These are phyloP conservation scores for Cornus suecica DNA, from an alignment of 148 eudicot species.

Conservation along the genomic window DNA sequence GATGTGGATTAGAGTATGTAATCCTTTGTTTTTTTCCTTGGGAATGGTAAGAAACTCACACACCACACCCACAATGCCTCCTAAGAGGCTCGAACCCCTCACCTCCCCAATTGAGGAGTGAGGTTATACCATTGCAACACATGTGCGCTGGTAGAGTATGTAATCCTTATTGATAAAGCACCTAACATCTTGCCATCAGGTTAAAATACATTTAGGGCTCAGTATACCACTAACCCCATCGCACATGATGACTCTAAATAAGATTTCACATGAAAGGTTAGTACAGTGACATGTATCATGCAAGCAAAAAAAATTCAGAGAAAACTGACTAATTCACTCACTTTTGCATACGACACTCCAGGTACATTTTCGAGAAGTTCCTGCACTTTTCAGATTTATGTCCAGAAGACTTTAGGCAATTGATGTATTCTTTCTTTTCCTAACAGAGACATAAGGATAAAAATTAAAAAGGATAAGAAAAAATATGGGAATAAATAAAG, in stretches of 20 bases:
- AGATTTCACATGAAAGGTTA: background rate
- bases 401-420: slow-evolving; percentile 66
- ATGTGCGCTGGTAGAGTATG: too few species aligned
- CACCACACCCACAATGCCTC: too few species aligned
- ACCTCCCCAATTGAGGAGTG: too few species aligned
- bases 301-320: background rate
- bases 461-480: slow-evolving; percentile 1
- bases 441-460: slow-evolving; percentile 17
- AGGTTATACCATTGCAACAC: too few species aligned
- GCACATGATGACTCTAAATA: background rate
- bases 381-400: slow-evolving; percentile 86
- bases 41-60: too few species aligned
- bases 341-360: slow-evolving; percentile 94
- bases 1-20: background rate
- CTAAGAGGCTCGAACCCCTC: too few species aligned
- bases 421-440: slow-evolving; percentile 81
- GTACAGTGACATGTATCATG: background rate
- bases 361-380: slow-evolving; percentile 71
- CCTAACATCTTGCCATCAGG: background rate
- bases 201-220: background rate
- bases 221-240: background rate
- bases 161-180: background rate
- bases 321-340: slow-evolving; percentile 41
- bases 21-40: too few species aligned
- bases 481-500: too few species aligned